Percentiles rank a stretch among this genome's conserved stretches.
phyloP scores from a whole-genome alignment of 768 basidiomycete genomes.

The Glaciozyma antarctica region DNA sequence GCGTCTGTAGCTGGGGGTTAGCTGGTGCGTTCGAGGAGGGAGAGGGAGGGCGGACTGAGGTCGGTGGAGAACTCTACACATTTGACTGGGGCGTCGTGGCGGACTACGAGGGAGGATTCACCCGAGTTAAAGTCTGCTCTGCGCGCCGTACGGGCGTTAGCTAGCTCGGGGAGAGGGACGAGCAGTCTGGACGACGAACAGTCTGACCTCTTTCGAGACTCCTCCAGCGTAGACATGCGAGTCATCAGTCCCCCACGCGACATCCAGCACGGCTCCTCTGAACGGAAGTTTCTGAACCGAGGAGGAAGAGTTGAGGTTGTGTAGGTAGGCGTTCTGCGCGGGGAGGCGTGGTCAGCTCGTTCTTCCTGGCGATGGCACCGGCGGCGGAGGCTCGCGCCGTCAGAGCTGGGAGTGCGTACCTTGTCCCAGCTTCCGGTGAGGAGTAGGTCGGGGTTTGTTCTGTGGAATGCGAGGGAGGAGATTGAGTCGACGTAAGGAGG shows the following conservation, averaged over 20 bases:
- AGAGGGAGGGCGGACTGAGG: constrained; percentile 48
- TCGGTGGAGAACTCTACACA: constrained; percentile 61
- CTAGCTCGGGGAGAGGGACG: background rate
- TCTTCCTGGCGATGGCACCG: background rate
- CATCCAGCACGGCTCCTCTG: constrained; percentile 76
- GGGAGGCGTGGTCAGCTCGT: constrained; percentile 35
- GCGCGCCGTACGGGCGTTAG: background rate
- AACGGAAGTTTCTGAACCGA: constrained; percentile 76
- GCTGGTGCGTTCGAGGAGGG: background rate
- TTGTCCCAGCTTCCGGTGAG: constrained; percentile 88
- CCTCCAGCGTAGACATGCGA: constrained; percentile 73
- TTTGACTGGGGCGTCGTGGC: constrained; percentile 70
- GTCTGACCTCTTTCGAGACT: constrained; percentile 68
- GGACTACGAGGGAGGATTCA: constrained; percentile 62
- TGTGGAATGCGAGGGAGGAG: constrained; percentile 60
- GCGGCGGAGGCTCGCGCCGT: constrained; percentile 18
- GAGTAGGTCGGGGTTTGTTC: constrained; percentile 64
- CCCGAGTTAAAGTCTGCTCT: constrained; percentile 72
- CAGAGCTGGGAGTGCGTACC: constrained; percentile 39
- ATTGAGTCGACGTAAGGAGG: constrained; percentile 30
- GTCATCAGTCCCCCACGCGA: constrained; percentile 47
- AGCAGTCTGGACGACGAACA: constrained; percentile 51
- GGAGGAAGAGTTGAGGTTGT: constrained; percentile 52
- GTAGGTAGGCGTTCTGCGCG: constrained; percentile 54
- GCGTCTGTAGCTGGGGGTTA: constrained; percentile 45